These are phyloP conservation scores for Arbutus unedo DNA, from an alignment of 148 eudicot genomes.

Conservation along the genomic window DNA sequence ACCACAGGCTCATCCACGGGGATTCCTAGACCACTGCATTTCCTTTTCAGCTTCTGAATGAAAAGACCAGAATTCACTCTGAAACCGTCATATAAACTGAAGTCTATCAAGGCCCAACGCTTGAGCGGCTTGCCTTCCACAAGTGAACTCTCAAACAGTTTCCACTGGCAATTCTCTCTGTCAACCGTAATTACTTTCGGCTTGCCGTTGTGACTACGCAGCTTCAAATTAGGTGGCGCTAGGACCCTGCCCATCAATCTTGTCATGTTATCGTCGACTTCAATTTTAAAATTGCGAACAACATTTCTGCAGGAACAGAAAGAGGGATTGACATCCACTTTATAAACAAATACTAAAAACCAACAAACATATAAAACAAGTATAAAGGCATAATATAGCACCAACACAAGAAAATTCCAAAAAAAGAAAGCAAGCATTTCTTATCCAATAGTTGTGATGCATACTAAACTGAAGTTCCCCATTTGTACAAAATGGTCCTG, in stretches of 20 bases:
- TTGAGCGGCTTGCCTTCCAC: slow-evolving; percentile 36
- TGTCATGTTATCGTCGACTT: slow-evolving; percentile 42
- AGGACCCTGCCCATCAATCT: slow-evolving; percentile 43
- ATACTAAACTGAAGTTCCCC: not conserved
- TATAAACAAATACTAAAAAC: not conserved
- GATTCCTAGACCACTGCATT: slow-evolving; percentile 41
- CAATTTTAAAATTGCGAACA: slow-evolving; percentile 35
- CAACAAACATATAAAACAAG: not conserved
- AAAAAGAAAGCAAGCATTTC: not conserved
- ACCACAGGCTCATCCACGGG: slow-evolving; percentile 30
- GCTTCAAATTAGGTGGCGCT: slow-evolving; percentile 43
- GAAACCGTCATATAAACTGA: slow-evolving; percentile 10
- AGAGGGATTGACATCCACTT: not conserved
- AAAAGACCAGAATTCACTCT: slow-evolving; percentile 21
- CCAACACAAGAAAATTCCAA: not conserved
- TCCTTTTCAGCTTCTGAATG: slow-evolving; percentile 27
- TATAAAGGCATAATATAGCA: not conserved
- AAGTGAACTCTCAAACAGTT: slow-evolving; percentile 39
- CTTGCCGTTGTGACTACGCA: slow-evolving; percentile 26
- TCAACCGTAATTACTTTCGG: slow-evolving; percentile 21
- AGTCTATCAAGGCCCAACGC: slow-evolving; percentile 60
- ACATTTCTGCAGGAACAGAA: slow-evolving; percentile 29
- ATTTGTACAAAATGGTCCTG: not conserved
- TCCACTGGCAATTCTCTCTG: slow-evolving; percentile 49
- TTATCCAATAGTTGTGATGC: not conserved